Evolutionary conservation across 2,329 filamentous ascomycete genomes (phyloP).

Genomic region (Fusarium neocosmosporiellum): DNA sequence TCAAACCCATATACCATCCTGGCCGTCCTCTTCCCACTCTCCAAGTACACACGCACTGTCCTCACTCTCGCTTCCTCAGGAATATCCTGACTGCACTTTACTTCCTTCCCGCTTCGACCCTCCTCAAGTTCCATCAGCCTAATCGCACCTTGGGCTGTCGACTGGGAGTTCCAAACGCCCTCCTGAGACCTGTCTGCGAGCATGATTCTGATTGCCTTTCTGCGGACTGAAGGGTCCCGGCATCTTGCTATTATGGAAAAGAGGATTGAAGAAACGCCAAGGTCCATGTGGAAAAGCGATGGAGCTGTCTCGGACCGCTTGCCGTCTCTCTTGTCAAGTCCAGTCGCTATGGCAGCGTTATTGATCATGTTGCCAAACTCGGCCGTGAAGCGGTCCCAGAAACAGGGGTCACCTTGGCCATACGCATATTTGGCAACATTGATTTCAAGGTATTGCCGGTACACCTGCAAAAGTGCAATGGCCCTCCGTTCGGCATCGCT

Average conservation of each 20-base stretch:
- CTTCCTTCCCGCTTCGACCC: neutral
- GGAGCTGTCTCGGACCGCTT: neutral
- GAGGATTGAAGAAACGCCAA: constrained; percentile 17
- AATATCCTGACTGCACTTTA: constrained; percentile 11
- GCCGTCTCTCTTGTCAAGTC: neutral
- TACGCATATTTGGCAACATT: constrained; percentile 17
- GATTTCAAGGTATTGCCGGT: constrained; percentile 15
- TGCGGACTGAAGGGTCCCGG: constrained; percentile 13
- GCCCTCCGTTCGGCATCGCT: neutral
- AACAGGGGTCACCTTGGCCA: constrained; percentile 22
- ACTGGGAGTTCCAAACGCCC: constrained; percentile 9
- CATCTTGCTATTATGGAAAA: constrained; percentile 22
- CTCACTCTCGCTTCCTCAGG: neutral
- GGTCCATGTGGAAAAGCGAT: constrained; percentile 17
- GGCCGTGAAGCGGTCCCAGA: constrained; percentile 18
- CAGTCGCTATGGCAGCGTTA: neutral
- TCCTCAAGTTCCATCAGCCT: constrained; percentile 28
- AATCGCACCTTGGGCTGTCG: constrained; percentile 14
- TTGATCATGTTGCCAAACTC: constrained; percentile 17
- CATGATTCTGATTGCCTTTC: constrained; percentile 18
- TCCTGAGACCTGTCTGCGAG: constrained; percentile 18
- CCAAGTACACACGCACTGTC: constrained; percentile 12
- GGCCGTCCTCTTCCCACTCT: neutral
- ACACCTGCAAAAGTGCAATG: constrained; percentile 17
- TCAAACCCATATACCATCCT: constrained; percentile 24